A percentile compares a stretch with the other conserved stretches of the same genome.
Evolutionary conservation across 805 yeast genomes (phyloP).

Genomic region (Teunomyces aglyptinius): DNA sequence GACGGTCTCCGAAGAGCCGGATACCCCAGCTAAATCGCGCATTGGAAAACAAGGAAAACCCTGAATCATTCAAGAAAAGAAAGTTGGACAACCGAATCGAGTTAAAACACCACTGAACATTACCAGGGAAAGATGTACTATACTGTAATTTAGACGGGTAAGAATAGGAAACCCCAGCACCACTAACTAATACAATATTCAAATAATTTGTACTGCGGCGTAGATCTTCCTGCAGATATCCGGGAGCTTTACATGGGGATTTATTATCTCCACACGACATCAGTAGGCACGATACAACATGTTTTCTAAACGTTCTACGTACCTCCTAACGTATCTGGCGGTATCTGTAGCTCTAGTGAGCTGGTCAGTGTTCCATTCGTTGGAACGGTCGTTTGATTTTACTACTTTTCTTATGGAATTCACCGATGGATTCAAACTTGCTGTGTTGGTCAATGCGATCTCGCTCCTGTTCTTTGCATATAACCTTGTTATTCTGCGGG

Average conservation of each 20-base stretch:
- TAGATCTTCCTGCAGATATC: too few relatives aligned
- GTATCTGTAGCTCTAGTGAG: slow-evolving; percentile 18
- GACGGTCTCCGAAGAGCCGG: slow-evolving; percentile 5
- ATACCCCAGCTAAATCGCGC: slow-evolving; percentile 6
- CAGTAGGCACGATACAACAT: neutral
- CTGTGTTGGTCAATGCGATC: slow-evolving; percentile 26
- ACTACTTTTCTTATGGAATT: slow-evolving; percentile 25
- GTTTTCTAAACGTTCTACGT: neutral
- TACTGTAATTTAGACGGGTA: slow-evolving; percentile 2
- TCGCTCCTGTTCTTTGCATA: slow-evolving; percentile 17
- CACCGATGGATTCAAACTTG: slow-evolving; percentile 30
- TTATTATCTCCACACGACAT: neutral
- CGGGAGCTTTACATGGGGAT: too few relatives aligned
- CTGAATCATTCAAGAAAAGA: slow-evolving; percentile 7
- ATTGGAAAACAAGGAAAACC: slow-evolving; percentile 8
- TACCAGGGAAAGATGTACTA: neutral
- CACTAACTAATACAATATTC: neutral
- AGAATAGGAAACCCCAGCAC: neutral
- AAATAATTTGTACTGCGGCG: too few relatives aligned
- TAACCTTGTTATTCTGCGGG: slow-evolving; percentile 44
- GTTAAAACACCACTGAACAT: neutral
- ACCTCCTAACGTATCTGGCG: slow-evolving; percentile 14
- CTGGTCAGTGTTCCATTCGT: slow-evolving; percentile 22
- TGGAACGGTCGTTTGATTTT: slow-evolving; percentile 19
- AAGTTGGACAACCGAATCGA: slow-evolving; percentile 2